phyloP scores from a whole-genome alignment of 139 green algal species.

The Closterium sp. region DNA sequence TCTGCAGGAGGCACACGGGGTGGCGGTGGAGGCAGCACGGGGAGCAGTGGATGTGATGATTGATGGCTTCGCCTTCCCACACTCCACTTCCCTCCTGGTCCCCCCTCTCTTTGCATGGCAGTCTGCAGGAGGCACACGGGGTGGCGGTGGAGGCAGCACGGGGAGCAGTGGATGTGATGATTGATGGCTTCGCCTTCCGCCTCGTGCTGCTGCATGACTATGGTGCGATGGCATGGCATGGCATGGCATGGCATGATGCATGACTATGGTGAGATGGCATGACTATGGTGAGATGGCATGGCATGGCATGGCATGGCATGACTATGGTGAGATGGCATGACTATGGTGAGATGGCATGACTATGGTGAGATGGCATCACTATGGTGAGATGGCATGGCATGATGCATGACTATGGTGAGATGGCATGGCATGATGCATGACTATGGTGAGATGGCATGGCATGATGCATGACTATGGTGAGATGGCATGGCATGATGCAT shows the following conservation, averaged over 20 bases:
- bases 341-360: too few species aligned
- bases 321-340: too few species aligned
- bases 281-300: too few species aligned
- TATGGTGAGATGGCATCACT: conserved; percentile 31
- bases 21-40: conserved; percentile 27
- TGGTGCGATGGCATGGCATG: too few species aligned
- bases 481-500: too few species aligned
- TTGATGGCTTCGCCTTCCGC: conserved; percentile 53
- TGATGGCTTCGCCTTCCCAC: conserved; percentile 50
- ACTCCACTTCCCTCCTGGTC: background rate
- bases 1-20: conserved; percentile 11
- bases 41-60: conserved; percentile 43
- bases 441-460: background rate
- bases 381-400: too few species aligned
- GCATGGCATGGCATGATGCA: background rate
- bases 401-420: too few species aligned
- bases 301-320: too few species aligned
- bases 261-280: background rate
- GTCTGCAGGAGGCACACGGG: conserved; percentile 27
- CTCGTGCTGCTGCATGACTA: conserved; percentile 35
- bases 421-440: too few species aligned
- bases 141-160: conserved; percentile 38
- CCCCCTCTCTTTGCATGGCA: background rate
- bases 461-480: too few species aligned
- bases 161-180: conserved; percentile 45